Base-by-base conservation (phyloP, 2,329 filamentous ascomycete genomes). In the Parascedosporium putredinis region DNA sequence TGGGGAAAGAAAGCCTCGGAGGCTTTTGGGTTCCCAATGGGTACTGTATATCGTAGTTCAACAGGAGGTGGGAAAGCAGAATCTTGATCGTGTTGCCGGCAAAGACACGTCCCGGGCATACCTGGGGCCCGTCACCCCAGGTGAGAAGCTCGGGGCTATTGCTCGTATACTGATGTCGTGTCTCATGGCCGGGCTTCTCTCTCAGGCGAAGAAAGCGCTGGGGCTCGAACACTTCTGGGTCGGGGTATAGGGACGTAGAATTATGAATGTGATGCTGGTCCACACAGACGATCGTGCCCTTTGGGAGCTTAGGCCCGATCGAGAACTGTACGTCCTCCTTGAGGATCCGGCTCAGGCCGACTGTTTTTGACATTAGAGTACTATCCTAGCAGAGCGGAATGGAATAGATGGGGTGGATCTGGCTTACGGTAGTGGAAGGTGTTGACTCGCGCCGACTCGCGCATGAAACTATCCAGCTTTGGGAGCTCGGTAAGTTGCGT, bases 71-170 rank as follows among this genome's bases (percentile, higher is more conserved):
- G 9, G 55, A 47, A 12, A 61, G 36, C 10, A 55, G 18, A 9
- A 60, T 52, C 50, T 61, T 61, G 33, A 60, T 48, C 0, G 57
- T 56, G 27, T 55, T 60, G 1, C 23, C 46, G 4, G 59, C 59
- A 50, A 59, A 60, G 5, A 54, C 31, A 3, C 59, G 44, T 2
- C 56, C 56, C 0, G 56, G 57, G 44, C 59, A 61, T 2, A 55
- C 59, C 43, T 61, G 59, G 2, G 54, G 38, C 8, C 58, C 59
- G 31, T 56, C 57, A 1, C 59, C 59, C 57, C 57, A 61, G 14
- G 48, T 50, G 1, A 56, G 55, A 7, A 33, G 40, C 9, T 59
- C 56, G 1, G 54, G 36, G 0, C 54, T 57, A 2, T 54, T 51
- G 40, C 34, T 58, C 2, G 52, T 51, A 49, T 55, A 60, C 33